Evolutionary conservation across 345 rosid genomes (phyloP), one percentile per base, ranked within the genome.

Genomic region (Eucalyptus pauciflora): DNA sequence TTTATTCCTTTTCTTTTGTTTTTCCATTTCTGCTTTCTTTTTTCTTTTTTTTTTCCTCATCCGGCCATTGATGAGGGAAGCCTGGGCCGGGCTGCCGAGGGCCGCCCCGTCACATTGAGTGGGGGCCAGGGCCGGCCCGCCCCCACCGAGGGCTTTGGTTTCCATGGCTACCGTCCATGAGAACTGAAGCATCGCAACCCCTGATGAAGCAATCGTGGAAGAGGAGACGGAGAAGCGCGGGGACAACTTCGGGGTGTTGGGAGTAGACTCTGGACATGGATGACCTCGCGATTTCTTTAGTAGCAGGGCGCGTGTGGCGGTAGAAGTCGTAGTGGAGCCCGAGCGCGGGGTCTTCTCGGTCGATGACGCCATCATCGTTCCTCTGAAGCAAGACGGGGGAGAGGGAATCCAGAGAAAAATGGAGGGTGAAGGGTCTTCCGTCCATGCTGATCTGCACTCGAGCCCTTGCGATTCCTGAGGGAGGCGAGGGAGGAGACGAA

Each of bases 181-280:
- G 60, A 54, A 54, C 27, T 54, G 27, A 22, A 22, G 60, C 25
- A 54, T 20, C 10, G 60, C 60, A 54, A 4, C 60, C 91, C 92
- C 76, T 54, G 56, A 91, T 91, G 91, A 92, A 93, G 91, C 93
- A 94, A 48, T 94, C 95, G 54, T 91, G 93, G 92, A 94, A 92
- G 46, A 91, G 41, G 69, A 94, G 90, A 46, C 93, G 86, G 80
- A 94, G 91, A 13, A 92, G 87, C 87, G 33, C 90, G 14, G 91
- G 86, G 27, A 91, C 62, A 54, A 91, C 90, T 14, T 86, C 89
- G 3, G 67, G 86, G 31, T 88, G 89, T 46, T 89, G 79, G 0
- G 90, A 69, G 90, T 89, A 91, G 43, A 93, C 31, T 52, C 29
- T 24, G 56, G 91, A 54, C 92, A 94, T 89, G 10, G 50, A 60